A percentile compares a stretch with the other conserved stretches of the same genome.
Conservation (phyloP, 2,329 filamentous ascomycete genomes). For the Alternaria panax region DNA sequence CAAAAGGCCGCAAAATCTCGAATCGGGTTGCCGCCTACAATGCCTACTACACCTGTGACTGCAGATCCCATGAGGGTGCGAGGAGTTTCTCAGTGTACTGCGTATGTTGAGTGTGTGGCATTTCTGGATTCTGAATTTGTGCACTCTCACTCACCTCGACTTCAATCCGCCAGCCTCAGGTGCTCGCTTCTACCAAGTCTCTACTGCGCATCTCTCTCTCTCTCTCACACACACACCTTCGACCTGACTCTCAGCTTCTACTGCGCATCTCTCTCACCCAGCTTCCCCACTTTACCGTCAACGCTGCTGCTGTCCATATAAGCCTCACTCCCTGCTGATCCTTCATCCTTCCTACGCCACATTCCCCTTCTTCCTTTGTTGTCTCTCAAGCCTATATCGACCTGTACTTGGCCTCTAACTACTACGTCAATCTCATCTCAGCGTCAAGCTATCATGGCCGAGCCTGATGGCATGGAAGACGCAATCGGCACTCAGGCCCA, state of each 20-base stretch:
- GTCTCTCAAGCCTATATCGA: neutral
- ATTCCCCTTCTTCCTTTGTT: neutral
- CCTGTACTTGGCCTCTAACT: neutral
- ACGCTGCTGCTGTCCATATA: neutral
- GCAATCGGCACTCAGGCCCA: conserved; percentile 4
- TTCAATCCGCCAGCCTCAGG: neutral
- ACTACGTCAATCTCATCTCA: neutral
- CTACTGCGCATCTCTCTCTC: neutral
- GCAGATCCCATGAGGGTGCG: neutral
- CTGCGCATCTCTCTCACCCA: neutral
- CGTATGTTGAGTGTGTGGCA: neutral
- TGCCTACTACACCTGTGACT: neutral
- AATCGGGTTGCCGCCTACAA: neutral
- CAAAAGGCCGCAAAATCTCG: neutral
- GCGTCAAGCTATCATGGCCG: neutral
- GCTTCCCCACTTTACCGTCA: neutral
- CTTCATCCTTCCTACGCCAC: conserved; percentile 6
- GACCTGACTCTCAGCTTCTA: neutral
- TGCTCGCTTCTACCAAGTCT: neutral
- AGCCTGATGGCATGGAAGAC: conserved; percentile 2
- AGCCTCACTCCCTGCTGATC: neutral
- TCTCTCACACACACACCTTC: too few relatives aligned
- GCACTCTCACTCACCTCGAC: neutral
- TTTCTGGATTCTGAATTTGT: neutral
- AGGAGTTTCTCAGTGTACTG: neutral